These are phyloP conservation scores for Aspergillus baeticus DNA, from an alignment of 495 filamentous ascomycete genomes.

Conservation along the genomic window DNA sequence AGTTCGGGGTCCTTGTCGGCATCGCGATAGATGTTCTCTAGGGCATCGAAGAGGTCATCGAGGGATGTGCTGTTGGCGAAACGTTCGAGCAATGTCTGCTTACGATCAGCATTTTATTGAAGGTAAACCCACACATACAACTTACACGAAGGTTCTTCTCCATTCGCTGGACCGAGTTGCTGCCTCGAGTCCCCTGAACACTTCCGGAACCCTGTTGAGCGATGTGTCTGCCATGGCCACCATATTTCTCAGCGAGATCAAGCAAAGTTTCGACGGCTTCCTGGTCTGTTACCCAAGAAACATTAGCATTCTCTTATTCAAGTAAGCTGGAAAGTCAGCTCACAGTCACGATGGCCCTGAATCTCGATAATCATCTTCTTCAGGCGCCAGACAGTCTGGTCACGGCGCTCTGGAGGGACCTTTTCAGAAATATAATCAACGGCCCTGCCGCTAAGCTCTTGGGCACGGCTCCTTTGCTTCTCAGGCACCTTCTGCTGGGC, in stretches of 20 bases:
- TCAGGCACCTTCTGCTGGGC: conserved; percentile 51
- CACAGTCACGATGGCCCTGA: conserved; percentile 87
- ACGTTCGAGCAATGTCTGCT: conserved; percentile 82
- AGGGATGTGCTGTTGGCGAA: conserved; percentile 93
- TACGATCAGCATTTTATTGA: conserved; percentile 37
- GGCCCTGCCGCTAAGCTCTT: conserved; percentile 44
- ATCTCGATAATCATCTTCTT: conserved; percentile 99
- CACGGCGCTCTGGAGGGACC: conserved; percentile 89
- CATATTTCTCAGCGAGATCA: conserved; percentile 80
- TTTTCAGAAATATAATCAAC: conserved; percentile 77
- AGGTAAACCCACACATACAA: background rate
- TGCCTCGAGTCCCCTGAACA: conserved; percentile 66
- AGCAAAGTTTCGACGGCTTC: conserved; percentile 85
- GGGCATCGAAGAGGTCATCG: conserved; percentile 80
- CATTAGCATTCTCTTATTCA: background rate
- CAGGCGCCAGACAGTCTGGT: conserved; percentile 86
- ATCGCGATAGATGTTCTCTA: conserved; percentile 87
- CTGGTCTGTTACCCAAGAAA: conserved; percentile 52
- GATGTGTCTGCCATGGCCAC: conserved; percentile 65
- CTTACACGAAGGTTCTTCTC: conserved; percentile 78
- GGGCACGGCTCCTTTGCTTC: conserved; percentile 34
- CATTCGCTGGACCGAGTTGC: conserved; percentile 60
- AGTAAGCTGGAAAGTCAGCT: conserved; percentile 20
- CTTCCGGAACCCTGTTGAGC: conserved; percentile 61
- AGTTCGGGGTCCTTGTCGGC: conserved; percentile 87